These are phyloP conservation scores for Penicillium flavigenum DNA, from an alignment of 495 filamentous ascomycete species.

Conservation along the genomic window DNA sequence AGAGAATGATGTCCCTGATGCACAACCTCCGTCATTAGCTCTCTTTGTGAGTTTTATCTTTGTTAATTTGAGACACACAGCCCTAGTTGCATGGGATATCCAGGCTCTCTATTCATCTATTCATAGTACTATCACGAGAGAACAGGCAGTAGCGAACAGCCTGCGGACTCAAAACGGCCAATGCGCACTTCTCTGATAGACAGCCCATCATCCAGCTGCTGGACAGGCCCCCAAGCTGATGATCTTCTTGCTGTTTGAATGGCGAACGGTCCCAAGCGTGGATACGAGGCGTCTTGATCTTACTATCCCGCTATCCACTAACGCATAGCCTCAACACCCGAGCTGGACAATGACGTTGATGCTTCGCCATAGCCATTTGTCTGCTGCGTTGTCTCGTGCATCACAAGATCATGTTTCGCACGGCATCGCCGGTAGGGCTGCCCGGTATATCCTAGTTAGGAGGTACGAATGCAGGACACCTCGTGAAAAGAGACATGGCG, in stretches of 20 bases:
- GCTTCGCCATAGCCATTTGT: background rate
- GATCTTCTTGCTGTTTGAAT: background rate
- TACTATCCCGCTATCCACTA: background rate
- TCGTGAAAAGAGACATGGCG: background rate
- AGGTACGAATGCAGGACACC: constrained; percentile 8
- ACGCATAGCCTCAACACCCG: background rate
- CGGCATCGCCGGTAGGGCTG: background rate
- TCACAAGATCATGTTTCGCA: background rate
- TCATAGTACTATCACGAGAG: background rate
- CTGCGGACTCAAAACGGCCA: background rate
- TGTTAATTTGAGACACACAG: background rate
- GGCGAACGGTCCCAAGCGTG: background rate
- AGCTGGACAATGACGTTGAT: background rate
- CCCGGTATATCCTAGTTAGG: constrained; percentile 10
- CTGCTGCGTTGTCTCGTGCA: background rate
- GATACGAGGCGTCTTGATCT: background rate
- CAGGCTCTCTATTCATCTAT: background rate
- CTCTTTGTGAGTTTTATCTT: background rate
- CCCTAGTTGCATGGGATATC: background rate
- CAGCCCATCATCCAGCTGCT: background rate
- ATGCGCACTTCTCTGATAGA: background rate
- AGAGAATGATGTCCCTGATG: background rate
- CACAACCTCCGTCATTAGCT: background rate
- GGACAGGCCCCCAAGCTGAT: background rate
- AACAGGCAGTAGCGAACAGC: background rate